Base-by-base conservation (phyloP, 2,329 filamentous ascomycete genomes). In the Talaromyces sp. region DNA sequence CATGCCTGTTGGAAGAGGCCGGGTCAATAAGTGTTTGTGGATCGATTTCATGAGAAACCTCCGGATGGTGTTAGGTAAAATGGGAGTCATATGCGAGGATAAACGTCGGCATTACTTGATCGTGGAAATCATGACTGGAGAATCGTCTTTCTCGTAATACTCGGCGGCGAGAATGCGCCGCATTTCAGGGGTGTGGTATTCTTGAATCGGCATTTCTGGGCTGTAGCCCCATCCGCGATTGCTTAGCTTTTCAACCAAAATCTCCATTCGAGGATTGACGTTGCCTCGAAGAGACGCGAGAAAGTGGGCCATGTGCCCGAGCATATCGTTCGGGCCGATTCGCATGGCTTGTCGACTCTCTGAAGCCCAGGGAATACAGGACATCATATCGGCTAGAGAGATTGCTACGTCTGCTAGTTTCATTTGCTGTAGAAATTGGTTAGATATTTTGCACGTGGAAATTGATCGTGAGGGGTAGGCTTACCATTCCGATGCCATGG, bases 391-490 rank as follows among this genome's bases (percentile, higher is more conserved):
- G 8, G 60, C 60, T 15, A 62, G 60, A 19, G 60, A 62, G 33
- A 62, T 62, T 47, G 60, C 60, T 19, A 62, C 42, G 28, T 62
- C 60, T 52, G 60, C 60, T 28, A 62, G 22, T 53, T 62, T 62
- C 60, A 62, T 62, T 62, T 62, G 60, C 60, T 62, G 17, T 9
- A 30, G n/a, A 22, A 9, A 15, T 33, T 55, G 4, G 47, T 39
- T 19, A 25, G 19, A 6, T 11, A 22, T 8, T 49, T 49, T 28
- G 4, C 25, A 33, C 22, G 13, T 8, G 15, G 4, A 15, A 27
- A 49, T 19, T 28, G 6, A 53, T 27, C 1, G 7, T 10, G 11
- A 51, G 22, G 7, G 17, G 19, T 2, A 8, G 28, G 8, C 51
- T 52, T 33, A 62, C 60, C 57, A 62, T 62, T 33, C 60, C 60